Conservation (phyloP, 202 grass and related monocot species). For the Setaria viridis region DNA sequence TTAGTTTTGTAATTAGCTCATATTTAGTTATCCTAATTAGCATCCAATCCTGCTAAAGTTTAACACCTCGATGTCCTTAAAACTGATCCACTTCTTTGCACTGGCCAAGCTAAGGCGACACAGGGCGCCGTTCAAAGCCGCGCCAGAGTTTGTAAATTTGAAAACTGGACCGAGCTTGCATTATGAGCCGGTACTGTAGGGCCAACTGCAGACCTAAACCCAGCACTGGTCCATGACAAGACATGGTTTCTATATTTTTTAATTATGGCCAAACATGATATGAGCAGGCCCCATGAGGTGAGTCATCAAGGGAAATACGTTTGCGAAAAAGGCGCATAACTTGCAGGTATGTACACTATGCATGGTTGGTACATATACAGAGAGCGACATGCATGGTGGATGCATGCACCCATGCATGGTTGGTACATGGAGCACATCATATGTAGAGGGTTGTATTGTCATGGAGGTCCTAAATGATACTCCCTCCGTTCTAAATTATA, state of each 20-base stretch:
- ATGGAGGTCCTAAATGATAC: background rate
- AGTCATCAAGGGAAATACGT: constrained; percentile 29
- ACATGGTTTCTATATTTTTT: constrained; percentile 32
- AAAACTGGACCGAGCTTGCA: constrained; percentile 6
- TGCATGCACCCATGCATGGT: constrained; percentile 31
- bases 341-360: constrained; percentile 20
- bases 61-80: background rate
- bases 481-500: no score
- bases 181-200: background rate
- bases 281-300: constrained; percentile 34
- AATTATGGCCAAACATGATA: constrained; percentile 55
- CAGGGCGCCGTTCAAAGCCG: no score
- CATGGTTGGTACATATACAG: no score
- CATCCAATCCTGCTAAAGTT: no score
- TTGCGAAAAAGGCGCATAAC: background rate
- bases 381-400: background rate
- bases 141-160: background rate
- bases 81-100: background rate
- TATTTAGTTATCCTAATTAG: no score
- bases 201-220: constrained; percentile 24
- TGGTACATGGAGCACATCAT: constrained; percentile 27
- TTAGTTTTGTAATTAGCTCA: no score
- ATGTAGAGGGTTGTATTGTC: background rate
- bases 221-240: constrained; percentile 38
- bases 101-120: background rate